Base-by-base conservation (phyloP, 805 yeast genomes). In the Scheffersomyces spartinae region DNA sequence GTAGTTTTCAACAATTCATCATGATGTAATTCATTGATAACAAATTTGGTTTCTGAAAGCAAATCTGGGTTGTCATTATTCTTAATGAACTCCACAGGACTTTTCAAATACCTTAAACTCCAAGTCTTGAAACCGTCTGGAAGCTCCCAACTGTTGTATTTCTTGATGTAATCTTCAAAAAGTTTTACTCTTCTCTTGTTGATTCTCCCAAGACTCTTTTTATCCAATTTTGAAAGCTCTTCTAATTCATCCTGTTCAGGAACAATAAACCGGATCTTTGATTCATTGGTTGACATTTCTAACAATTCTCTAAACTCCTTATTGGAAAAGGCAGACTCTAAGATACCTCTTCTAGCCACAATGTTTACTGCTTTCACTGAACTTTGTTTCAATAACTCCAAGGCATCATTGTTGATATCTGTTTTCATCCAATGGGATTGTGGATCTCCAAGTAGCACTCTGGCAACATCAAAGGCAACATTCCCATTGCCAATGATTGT, bases 401-500 rank as follows among this genome's bases (percentile, higher is more conserved):
- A 48, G 0, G 95, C 94, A 17, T 54, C 47, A 3, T 55, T 45
- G 1, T 81, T 58, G 11, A 91, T 77, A 50, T 91, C 98, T 0
- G 95, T 88, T 0, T 52, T 38, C 2, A 55, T 31, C 72, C 94
- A 74, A 27, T 70, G 65, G 2, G 55, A 55, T 1, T 60, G 49
- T 0, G 77, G 69, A 23, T 53, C 57, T 4, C 76, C 74, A 29
- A 86, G 49, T 17, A 91, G 54, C 1, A 91, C 61, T 27, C 98
- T 59, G 1, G 95, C 84, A 4, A 91, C 72, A 47, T 91, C 98
- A 32, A 91, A 55, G 0, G 97, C 95, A 10, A 91, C 98, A 45
- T 91, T 91, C 23, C 98, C 98, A 49, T 86, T 88, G 5, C 99
- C 99, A n/a, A 91, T 68, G 17, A 91, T 76, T 1, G 79, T 71